These are phyloP conservation scores for Coniochaeta ligniaria DNA, from an alignment of 2,329 filamentous ascomycete species.

Conservation along the genomic window DNA sequence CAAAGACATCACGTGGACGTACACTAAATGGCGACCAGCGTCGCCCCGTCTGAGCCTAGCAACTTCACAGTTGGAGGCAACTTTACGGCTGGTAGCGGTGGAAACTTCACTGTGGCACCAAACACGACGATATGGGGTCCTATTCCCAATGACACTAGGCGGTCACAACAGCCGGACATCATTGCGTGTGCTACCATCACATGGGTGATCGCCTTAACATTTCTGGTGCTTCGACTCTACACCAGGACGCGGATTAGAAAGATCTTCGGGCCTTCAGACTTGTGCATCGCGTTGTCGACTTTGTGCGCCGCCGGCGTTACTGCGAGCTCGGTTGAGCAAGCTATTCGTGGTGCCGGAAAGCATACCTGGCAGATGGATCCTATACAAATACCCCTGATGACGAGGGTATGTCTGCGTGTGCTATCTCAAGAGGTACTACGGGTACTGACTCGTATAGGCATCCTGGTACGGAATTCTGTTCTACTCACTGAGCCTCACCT, in stretches of 20 bases:
- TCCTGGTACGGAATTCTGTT: slow-evolving; percentile 20
- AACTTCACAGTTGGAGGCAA: not conserved
- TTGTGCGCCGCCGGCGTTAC: slow-evolving; percentile 18
- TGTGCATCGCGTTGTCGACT: slow-evolving; percentile 25
- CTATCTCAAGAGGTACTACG: not conserved
- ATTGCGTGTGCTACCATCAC: slow-evolving; percentile 17
- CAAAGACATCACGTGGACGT: not conserved
- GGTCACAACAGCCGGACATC: slow-evolving; percentile 16
- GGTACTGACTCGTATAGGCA: slow-evolving; percentile 8
- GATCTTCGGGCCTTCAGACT: slow-evolving; percentile 28
- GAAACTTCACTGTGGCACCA: not conserved
- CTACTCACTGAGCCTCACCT: slow-evolving; percentile 19
- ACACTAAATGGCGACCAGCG: not conserved
- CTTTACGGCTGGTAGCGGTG: not conserved
- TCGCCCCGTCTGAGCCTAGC: not conserved
- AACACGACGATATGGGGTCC: not conserved
- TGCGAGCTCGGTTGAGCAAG: slow-evolving; percentile 17
- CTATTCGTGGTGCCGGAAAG: slow-evolving; percentile 12
- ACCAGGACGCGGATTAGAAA: slow-evolving; percentile 26
- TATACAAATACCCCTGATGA: not conserved
- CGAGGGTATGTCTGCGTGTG: not conserved
- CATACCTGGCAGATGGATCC: slow-evolving; percentile 15
- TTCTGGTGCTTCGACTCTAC: slow-evolving; percentile 30
- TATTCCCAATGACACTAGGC: slow-evolving; percentile 7
- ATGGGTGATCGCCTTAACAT: slow-evolving; percentile 20